Percentiles rank a stretch among this genome's conserved stretches.
Evolutionary conservation across 2,329 filamentous ascomycete genomes (phyloP).

Genomic region (Dactylonectria estremocensis): DNA sequence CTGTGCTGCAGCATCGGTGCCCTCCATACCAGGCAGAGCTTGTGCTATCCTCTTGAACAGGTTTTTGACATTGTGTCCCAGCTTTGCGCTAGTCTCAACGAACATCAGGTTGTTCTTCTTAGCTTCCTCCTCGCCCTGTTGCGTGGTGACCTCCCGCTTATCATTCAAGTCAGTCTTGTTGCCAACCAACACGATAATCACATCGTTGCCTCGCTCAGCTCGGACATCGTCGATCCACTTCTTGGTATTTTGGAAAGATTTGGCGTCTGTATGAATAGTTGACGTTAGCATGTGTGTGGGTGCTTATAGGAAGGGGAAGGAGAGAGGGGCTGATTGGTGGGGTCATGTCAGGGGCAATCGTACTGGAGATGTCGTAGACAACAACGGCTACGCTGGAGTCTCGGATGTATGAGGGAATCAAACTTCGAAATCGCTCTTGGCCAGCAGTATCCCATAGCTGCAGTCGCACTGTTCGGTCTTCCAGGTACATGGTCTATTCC

Average conservation of each 20-base stretch:
- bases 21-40: constrained; percentile 97
- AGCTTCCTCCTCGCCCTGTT: constrained; percentile 97
- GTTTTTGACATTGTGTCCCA: constrained; percentile 98
- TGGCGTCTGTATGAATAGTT: constrained; percentile 73
- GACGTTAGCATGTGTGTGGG: constrained; percentile 38
- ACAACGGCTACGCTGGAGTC: constrained; percentile 98
- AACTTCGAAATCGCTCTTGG: constrained; percentile 95
- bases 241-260: constrained; percentile 98
- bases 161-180: constrained; percentile 99
- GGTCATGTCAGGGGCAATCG: constrained; percentile 37
- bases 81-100: constrained; percentile 98
- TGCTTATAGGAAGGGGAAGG: constrained; percentile 26
- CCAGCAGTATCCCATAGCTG: constrained; percentile 99
- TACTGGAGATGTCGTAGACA: constrained; percentile 97
- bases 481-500: constrained; percentile 93
- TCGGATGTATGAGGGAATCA: constrained; percentile 98
- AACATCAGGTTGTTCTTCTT: constrained; percentile 99
- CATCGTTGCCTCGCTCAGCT: constrained; percentile 96
- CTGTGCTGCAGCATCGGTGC: constrained; percentile 83
- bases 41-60: constrained; percentile 98
- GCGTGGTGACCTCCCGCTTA: constrained; percentile 96
- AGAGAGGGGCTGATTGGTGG: constrained; percentile 36
- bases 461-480: constrained; percentile 96
- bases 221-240: constrained; percentile 99
- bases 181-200: constrained; percentile 97